Evolutionary conservation across 768 basidiomycete genomes (phyloP), one percentile per base, ranked within the genome.

Genomic region (Dendrothele bispora): DNA sequence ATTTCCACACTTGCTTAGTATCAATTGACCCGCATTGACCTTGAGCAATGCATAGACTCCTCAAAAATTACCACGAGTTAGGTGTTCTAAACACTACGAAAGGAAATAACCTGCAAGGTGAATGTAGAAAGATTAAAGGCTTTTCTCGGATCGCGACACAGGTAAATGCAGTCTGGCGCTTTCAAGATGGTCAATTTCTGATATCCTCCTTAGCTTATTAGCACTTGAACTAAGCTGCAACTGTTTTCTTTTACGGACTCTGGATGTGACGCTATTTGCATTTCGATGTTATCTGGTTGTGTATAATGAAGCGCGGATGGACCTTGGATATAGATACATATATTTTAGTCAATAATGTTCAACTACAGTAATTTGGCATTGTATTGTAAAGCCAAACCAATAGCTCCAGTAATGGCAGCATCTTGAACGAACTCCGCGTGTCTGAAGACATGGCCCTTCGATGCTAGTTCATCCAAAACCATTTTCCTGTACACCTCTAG

Each of bases 371-470:
- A 10, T 30, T 43, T 29, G 32, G 34, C 21, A 39, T 43, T 32
- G 32, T 27, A 49, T 41, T 37, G 44, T 22, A 37, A 17, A 18
- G 78, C 79, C 36, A 91, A 64, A 7, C 80, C 80, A 34, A 66
- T 63, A 2, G 85, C 90, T 7, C 89, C 90, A 17, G 70, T 67
- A 3, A 71, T 78, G 2, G 87, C 82, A 0, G 84, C 83, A 62
- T 92, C 88, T 32, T 82, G 74, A 11, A 91, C 76, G 56, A 80
- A 82, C 52, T 83, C 77, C 40, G 87, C 79, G 55, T 80, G 71
- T 47, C 70, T 72, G 67, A 92, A 88, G 3, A 75, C 68, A 57
- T 84, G 82, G 1, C 87, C 86, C 39, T 69, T 68, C 54, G 70
- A 59, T 43, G 62, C 71, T 20, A 91, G 74, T 22, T 77, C 76